Evolutionary conservation across 148 eudicot genomes (phyloP).

Genomic region (Silene uniflora): DNA sequence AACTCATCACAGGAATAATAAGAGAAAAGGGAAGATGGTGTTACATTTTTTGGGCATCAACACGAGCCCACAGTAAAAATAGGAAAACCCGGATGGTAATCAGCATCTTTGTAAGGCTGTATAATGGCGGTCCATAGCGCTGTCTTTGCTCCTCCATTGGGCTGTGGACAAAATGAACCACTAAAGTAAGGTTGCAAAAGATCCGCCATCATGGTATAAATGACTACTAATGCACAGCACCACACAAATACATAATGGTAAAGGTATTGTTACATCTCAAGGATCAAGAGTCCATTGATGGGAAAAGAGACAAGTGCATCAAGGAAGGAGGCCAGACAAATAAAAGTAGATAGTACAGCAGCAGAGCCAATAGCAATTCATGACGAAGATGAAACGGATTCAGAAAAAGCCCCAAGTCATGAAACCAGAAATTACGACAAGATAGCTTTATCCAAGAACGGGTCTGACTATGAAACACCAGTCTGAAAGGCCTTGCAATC

Average conservation of each 20-base stretch:
- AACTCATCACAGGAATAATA: not conserved
- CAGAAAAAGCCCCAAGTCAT: not conserved
- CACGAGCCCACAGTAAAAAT: conserved; percentile 54
- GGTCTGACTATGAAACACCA: not conserved
- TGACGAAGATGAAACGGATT: conserved; percentile 1
- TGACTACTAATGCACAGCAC: not conserved
- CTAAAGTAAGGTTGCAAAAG: conserved; percentile 8
- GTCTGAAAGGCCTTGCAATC: conserved; percentile 6
- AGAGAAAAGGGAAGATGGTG: conserved; percentile 26
- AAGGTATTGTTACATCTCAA: conserved; percentile 6
- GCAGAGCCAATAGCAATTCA: not conserved
- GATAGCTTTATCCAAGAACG: not conserved
- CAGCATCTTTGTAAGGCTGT: conserved; percentile 84
- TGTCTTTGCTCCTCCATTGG: conserved; percentile 99
- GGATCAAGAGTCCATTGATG: not conserved
- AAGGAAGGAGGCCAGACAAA: not conserved
- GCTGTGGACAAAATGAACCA: conserved; percentile 36
- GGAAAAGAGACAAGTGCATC: not conserved
- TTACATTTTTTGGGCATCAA: conserved; percentile 67
- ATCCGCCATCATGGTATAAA: not conserved
- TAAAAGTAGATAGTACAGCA: not conserved
- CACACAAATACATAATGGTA: not conserved
- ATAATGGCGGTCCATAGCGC: conserved; percentile 95
- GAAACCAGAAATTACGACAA: not conserved
- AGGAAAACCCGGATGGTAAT: conserved; percentile 62